Evolutionary conservation across 805 yeast genomes (phyloP).

Genomic region (Kodamaea kaohsiungensis): DNA sequence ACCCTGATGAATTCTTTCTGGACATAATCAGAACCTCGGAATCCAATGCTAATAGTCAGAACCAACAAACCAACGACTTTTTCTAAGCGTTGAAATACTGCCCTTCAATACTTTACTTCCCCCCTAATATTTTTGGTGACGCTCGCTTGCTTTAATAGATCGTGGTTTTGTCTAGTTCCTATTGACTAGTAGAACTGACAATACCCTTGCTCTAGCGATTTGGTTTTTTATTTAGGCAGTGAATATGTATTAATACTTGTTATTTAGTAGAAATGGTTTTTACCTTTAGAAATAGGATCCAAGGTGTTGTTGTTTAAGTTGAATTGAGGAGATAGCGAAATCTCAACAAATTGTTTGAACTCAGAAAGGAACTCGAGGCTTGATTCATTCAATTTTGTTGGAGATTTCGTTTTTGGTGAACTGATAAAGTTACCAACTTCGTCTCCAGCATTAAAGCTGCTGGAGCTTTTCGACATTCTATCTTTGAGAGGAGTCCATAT

Average conservation of each 20-base stretch:
- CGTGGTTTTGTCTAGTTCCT: neutral
- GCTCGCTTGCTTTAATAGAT: slow-evolving; percentile 3
- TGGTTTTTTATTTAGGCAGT: neutral
- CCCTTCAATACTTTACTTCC: neutral
- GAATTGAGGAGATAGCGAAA: neutral
- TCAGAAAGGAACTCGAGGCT: neutral
- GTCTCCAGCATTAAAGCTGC: neutral
- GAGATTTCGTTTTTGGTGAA: neutral
- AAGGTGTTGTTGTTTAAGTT: neutral
- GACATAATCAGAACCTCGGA: slow-evolving; percentile 16
- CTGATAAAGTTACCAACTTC: neutral
- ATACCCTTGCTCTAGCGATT: neutral
- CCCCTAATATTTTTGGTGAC: neutral
- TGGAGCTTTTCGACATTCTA: neutral
- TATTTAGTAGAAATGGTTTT: neutral
- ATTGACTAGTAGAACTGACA: neutral
- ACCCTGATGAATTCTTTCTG: slow-evolving; percentile 25
- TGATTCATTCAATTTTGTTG: neutral
- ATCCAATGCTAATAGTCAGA: neutral
- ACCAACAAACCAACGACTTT: neutral
- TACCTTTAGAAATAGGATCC: neutral
- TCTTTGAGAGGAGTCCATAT: neutral
- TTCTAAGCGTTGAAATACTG: neutral
- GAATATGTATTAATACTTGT: neutral
- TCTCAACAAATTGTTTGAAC: neutral